Evolutionary conservation across 1,139 yeast genomes (phyloP).

Genomic region (Debaryomyces singareniensis): DNA sequence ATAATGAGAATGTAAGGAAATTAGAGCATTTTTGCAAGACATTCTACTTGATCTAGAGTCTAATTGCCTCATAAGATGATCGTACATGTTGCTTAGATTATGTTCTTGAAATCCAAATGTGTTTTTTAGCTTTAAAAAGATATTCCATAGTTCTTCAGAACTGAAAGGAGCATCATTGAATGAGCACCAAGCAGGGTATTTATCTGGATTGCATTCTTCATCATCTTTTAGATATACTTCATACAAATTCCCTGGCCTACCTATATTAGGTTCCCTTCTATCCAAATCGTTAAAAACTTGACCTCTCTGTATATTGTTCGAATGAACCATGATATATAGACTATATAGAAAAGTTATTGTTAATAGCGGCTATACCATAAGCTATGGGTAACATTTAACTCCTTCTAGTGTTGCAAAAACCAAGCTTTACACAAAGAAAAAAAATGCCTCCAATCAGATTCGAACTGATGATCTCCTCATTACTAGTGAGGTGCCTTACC

Average conservation of each 20-base stretch:
- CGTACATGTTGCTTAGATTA: slow-evolving; percentile 30
- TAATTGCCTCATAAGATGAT: slow-evolving; percentile 32
- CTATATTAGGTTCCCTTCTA: too few relatives aligned
- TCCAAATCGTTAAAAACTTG: too few relatives aligned
- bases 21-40: slow-evolving; percentile 26
- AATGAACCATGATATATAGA: too few relatives aligned
- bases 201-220: too few relatives aligned
- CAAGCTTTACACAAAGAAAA: too few relatives aligned
- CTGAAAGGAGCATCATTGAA: slow-evolving; percentile 24
- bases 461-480: slow-evolving; percentile 87
- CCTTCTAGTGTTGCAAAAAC: too few relatives aligned
- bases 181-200: slow-evolving; percentile 30
- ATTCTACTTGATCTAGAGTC: slow-evolving; percentile 37
- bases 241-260: too few relatives aligned
- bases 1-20: slow-evolving; percentile 35
- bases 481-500: slow-evolving; percentile 91
- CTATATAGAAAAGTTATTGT: too few relatives aligned
- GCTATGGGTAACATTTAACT: too few relatives aligned
- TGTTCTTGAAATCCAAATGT: slow-evolving; percentile 32
- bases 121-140: slow-evolving; percentile 15
- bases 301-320: too few relatives aligned
- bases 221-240: too few relatives aligned
- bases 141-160: slow-evolving; percentile 13
- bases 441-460: slow-evolving; percentile 68
- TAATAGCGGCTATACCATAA: too few relatives aligned